Percentiles rank a stretch among this genome's conserved stretches.
Evolutionary conservation across 257 asterid species (phyloP).

Genomic region (Solanum medicagineum): DNA sequence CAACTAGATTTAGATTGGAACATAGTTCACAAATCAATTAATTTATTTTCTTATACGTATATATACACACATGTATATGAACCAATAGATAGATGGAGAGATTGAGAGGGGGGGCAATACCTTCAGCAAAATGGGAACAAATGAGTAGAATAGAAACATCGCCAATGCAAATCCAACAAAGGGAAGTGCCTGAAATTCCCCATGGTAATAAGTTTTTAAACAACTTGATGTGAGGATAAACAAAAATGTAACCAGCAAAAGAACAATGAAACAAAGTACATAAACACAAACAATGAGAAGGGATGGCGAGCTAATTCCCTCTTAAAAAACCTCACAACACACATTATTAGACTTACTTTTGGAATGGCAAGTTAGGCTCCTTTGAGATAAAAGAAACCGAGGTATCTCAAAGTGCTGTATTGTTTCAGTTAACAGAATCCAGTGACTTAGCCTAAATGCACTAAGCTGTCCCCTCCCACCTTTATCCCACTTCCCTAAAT

Average conservation of each 20-base stretch:
- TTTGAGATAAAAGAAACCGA: background rate
- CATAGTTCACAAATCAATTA: background rate
- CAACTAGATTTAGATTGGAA: background rate
- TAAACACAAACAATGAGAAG: background rate
- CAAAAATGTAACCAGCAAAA: background rate
- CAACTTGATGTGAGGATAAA: background rate
- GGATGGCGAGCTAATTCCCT: background rate
- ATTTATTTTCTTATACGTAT: background rate
- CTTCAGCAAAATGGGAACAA: constrained; percentile 75
- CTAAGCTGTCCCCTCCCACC: background rate
- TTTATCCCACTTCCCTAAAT: background rate
- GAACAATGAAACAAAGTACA: background rate
- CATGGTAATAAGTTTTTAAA: background rate
- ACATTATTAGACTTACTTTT: background rate
- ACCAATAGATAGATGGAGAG: background rate
- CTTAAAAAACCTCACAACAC: background rate
- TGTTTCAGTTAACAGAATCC: background rate
- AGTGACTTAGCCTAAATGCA: background rate
- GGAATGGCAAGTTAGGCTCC: background rate
- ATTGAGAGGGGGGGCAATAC: constrained; percentile 13
- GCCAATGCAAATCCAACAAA: constrained; percentile 77
- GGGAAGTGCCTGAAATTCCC: constrained; percentile 52
- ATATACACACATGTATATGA: background rate
- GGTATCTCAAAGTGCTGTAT: background rate
- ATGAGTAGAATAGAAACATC: constrained; percentile 79